Evolutionary conservation across 2,329 filamentous ascomycete species (phyloP).

Genomic region (Stylonectria norvegica): DNA sequence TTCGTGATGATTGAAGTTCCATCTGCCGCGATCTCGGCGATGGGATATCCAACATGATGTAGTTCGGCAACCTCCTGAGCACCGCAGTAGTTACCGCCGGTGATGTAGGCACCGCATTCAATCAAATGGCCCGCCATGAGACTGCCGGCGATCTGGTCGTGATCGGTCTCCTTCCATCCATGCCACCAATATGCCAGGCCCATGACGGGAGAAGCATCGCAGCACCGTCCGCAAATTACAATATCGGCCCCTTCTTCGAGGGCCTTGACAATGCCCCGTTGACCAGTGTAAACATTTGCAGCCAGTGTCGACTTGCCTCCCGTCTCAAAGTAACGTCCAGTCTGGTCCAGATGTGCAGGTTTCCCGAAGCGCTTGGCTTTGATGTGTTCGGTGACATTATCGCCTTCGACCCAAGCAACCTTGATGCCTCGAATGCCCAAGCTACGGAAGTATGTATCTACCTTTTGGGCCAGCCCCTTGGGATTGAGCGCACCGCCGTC

Average conservation of each 20-base stretch:
- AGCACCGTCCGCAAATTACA: conserved; percentile 42
- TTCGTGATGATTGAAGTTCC: conserved; percentile 48
- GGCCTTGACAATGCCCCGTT: conserved; percentile 39
- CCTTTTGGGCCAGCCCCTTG: conserved; percentile 42
- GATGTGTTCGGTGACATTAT: conserved; percentile 35
- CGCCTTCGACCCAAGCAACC: conserved; percentile 38
- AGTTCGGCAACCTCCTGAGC: conserved; percentile 22
- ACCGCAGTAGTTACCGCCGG: conserved; percentile 50
- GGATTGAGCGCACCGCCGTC: conserved; percentile 58
- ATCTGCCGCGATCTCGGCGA: conserved; percentile 45
- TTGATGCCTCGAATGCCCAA: conserved; percentile 28
- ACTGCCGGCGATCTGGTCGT: conserved; percentile 44
- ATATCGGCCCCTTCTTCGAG: conserved; percentile 39
- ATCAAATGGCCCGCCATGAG: conserved; percentile 49
- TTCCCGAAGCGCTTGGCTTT: conserved; percentile 9
- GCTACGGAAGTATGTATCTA: conserved; percentile 18
- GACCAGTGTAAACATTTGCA: conserved; percentile 50
- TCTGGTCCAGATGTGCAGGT: conserved; percentile 16
- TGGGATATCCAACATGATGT: conserved; percentile 40
- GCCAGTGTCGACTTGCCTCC: conserved; percentile 15
- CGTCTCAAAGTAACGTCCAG: conserved; percentile 1
- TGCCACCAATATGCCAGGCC: conserved; percentile 52
- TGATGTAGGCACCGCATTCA: conserved; percentile 49
- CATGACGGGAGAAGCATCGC: conserved; percentile 47
- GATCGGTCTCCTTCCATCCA: conserved; percentile 42